Evolutionary conservation across 257 asterid genomes (phyloP).

Genomic region (Lantana camara): DNA sequence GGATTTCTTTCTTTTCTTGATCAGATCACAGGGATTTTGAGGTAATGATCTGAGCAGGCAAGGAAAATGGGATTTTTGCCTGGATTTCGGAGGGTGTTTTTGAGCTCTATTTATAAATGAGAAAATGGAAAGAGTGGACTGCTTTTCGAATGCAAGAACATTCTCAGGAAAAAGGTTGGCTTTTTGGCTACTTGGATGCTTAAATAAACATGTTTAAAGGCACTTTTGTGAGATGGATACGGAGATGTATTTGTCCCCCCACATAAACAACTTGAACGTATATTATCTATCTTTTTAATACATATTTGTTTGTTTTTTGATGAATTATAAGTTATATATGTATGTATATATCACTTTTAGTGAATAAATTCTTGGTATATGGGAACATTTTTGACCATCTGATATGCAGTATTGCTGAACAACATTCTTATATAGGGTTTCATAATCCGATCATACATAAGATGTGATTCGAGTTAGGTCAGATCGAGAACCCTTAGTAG

Average conservation of each 20-base stretch:
- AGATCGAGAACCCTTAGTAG: too few relatives aligned
- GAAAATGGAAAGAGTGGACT: conserved; percentile 8
- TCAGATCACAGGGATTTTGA: neutral
- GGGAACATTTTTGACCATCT: conserved; percentile 25
- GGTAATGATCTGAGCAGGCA: neutral
- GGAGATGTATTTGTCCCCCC: conserved; percentile 13
- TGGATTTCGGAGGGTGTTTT: conserved; percentile 24
- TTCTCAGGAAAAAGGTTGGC: conserved; percentile 23
- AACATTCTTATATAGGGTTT: neutral
- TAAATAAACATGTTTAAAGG: conserved; percentile 19
- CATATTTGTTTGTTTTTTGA: neutral
- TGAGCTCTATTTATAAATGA: conserved; percentile 38
- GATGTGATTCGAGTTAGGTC: too few relatives aligned
- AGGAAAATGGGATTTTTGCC: conserved; percentile 23
- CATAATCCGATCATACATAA: too few relatives aligned
- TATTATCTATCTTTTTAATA: too few relatives aligned
- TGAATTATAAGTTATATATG: too few relatives aligned
- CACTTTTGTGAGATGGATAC: conserved; percentile 34
- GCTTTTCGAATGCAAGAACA: conserved; percentile 27
- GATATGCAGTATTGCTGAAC: conserved; percentile 21
- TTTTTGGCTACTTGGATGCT: conserved; percentile 26
- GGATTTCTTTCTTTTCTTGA: too few relatives aligned
- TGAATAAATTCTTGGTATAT: conserved; percentile 30
- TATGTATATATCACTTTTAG: neutral
- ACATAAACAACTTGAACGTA: conserved; percentile 25